Conservation (phyloP, 2,329 filamentous ascomycete species). For the Aspergillus brunneoviolaceus region DNA sequence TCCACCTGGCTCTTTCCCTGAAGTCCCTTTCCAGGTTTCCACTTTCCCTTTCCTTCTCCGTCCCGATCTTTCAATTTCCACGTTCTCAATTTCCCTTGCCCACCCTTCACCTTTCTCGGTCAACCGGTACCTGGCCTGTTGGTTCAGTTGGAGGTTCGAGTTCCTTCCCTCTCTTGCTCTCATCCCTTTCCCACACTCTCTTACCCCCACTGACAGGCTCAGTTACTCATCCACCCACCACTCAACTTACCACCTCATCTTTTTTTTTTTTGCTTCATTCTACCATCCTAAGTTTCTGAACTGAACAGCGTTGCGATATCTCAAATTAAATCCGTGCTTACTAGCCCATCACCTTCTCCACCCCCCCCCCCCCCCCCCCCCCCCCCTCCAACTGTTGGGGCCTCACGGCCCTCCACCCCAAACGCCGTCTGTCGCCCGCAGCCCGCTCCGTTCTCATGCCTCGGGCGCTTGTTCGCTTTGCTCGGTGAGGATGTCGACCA, state of each 20-base stretch:
- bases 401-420: conserved; percentile 11
- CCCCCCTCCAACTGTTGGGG: conserved; percentile 5
- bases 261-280: neutral
- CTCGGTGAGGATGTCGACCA: conserved; percentile 32
- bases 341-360: neutral
- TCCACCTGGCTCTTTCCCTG: neutral
- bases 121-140: too few relatives aligned
- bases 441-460: conserved; percentile 49
- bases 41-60: too few relatives aligned
- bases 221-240: neutral
- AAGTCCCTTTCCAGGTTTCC: neutral
- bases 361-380: neutral
- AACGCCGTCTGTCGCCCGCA: conserved; percentile 3
- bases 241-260: neutral
- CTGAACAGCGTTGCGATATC: neutral
- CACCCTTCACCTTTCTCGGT: too few relatives aligned
- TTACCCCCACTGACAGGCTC: neutral
- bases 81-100: too few relatives aligned
- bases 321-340: neutral
- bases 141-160: too few relatives aligned
- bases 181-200: neutral
- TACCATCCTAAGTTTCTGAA: neutral
- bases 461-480: conserved; percentile 6
- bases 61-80: too few relatives aligned
- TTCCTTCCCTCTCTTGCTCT: too few relatives aligned